Base-by-base conservation (phyloP, 2,329 filamentous ascomycete genomes). In the Camillea tinctor region DNA sequence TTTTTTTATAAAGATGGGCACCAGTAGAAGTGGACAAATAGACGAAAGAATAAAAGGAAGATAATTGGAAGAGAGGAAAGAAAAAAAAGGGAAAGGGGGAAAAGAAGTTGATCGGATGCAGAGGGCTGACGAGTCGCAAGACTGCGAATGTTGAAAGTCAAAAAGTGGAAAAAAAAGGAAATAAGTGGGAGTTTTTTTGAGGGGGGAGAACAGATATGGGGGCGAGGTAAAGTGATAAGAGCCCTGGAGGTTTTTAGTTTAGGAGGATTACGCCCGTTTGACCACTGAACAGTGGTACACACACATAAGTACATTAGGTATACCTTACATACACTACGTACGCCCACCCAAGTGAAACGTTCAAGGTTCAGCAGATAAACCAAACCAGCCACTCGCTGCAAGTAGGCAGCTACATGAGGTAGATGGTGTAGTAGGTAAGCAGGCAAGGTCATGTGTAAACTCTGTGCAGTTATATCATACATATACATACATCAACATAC, bases 291-390 rank as follows among this genome's bases (percentile, higher is more conserved):
- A 30, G 26, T 30, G n/a, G n/a, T n/a, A n/a, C n/a, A 26, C 24
- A 26, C 24, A 30, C 26, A 30, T 30, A 30, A 7, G 13, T 30
- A 30, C 1, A 4, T 4, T 26, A 26, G 26, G 7, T 30, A 30
- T 30, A 30, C 26, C 26, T 9, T 30, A 30, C 26, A 30, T 30
- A 30, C 26, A 44, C 7, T n/a, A 17, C 36, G n/a, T 44, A n/a
- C 56, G 56, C 55, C 66, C 63, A 66, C 64, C 21, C 30, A 50
- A 58, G 55, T 66, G 66, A 66, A 66, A 66, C 64, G 52, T 58
- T 56, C 48, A 26, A 52, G 56, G 58, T 55, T 63, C 44, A 49
- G 51, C 30, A 24, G n/a, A 44, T n/a, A 30, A n/a, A 30, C 24
- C 4, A 4, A 40, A 44, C 52, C 48, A 51, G 21, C 56, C 57